Evolutionary conservation across 1,139 yeast species (phyloP).

Genomic region (Kodamaea ohmeri): DNA sequence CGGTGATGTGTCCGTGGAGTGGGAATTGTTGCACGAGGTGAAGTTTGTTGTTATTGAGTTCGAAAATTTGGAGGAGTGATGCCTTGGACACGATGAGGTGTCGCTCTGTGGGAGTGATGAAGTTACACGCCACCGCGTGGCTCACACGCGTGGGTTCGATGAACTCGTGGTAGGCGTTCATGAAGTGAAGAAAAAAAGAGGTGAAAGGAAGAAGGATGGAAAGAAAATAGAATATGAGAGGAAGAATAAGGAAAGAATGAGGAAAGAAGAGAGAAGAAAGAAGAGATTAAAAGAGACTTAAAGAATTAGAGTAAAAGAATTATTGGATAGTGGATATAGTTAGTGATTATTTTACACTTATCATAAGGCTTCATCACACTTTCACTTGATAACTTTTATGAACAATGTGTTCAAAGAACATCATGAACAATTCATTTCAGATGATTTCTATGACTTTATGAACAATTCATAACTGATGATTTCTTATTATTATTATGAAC

Average conservation of each 20-base stretch:
- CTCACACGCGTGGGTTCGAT: slow-evolving; percentile 76
- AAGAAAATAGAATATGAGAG: not conserved
- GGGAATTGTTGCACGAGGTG: slow-evolving; percentile 63
- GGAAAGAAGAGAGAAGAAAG: too few species aligned
- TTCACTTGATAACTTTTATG: too few species aligned
- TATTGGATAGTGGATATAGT: too few species aligned
- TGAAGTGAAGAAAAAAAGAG: slow-evolving; percentile 20
- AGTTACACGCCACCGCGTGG: slow-evolving; percentile 59
- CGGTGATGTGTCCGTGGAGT: slow-evolving; percentile 68
- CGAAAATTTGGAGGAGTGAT: slow-evolving; percentile 66
- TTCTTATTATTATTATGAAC: too few species aligned
- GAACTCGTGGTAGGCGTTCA: slow-evolving; percentile 84
- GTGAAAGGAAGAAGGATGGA: not conserved
- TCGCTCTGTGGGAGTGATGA: slow-evolving; percentile 48
- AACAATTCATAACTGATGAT: too few species aligned
- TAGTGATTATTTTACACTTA: too few species aligned
- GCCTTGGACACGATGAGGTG: slow-evolving; percentile 74
- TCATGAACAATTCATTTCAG: too few species aligned
- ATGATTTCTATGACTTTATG: too few species aligned
- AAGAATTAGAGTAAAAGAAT: too few species aligned
- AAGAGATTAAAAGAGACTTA: too few species aligned
- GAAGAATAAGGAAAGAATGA: not conserved
- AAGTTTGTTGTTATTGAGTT: slow-evolving; percentile 39
- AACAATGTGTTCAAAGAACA: too few species aligned
- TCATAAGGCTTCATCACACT: too few species aligned